phyloP scores from a whole-genome alignment of 176 grass and related monocot genomes.

The Lolium perenne region DNA sequence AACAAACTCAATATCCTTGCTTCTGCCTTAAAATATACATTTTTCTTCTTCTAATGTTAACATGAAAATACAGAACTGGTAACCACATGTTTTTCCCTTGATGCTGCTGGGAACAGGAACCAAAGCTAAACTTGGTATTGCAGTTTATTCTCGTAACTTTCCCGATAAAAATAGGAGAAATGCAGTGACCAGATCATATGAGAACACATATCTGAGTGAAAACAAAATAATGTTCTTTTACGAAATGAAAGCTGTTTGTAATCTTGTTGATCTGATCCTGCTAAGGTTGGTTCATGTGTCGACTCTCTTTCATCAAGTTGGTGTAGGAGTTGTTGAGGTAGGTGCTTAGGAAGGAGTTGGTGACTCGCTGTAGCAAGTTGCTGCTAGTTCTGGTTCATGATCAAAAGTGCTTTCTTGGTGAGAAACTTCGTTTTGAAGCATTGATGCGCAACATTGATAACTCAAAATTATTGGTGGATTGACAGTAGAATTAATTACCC shows the following conservation, averaged over 20 bases:
- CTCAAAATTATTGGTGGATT: neutral
- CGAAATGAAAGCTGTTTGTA: neutral
- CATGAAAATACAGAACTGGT: neutral
- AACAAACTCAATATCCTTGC: neutral
- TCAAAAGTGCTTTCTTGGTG: neutral
- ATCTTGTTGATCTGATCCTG: constrained; percentile 7
- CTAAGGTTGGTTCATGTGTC: constrained; percentile 13
- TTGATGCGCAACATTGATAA: neutral
- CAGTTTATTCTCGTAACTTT: neutral
- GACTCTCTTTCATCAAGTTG: neutral
- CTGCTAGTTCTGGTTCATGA: neutral
- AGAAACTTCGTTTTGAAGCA: neutral
- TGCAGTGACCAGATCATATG: neutral
- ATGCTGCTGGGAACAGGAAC: neutral
- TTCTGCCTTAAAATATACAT: neutral
- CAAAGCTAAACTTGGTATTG: neutral
- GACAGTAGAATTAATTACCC: no score
- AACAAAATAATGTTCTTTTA: neutral
- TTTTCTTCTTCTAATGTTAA: neutral
- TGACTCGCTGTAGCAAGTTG: neutral
- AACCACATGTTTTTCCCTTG: neutral
- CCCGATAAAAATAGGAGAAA: neutral
- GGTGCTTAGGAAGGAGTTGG: neutral
- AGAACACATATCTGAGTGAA: neutral
- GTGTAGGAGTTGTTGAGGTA: constrained; percentile 29